Conservation (phyloP, 2,329 filamentous ascomycete genomes). For the Penicillium concentricum region DNA sequence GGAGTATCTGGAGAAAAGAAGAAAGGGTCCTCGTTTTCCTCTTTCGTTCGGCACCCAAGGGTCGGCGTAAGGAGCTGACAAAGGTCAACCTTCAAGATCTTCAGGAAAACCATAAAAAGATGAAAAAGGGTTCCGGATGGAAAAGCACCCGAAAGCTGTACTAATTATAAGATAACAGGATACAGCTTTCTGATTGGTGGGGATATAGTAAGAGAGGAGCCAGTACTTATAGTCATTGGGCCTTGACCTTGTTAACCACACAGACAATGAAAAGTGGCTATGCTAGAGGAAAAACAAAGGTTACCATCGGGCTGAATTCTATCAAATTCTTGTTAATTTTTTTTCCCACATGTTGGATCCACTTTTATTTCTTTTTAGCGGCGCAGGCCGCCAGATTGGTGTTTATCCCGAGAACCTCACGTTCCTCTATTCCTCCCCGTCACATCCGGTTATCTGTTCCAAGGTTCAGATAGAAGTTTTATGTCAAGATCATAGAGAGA, state of each 20-base stretch:
- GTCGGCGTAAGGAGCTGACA: conserved; percentile 5
- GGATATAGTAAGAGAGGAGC: conserved; percentile 2
- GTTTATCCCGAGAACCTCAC: conserved; percentile 13
- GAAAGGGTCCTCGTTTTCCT: background rate
- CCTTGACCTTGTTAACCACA: background rate
- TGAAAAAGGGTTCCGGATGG: background rate
- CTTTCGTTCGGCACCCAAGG: conserved; percentile 4
- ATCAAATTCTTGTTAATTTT: background rate
- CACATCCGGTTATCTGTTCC: background rate
- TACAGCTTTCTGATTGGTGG: conserved; percentile 5
- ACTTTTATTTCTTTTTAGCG: conserved; percentile 16
- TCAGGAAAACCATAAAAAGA: background rate
- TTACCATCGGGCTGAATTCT: background rate
- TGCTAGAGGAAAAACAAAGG: background rate
- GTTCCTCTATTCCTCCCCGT: background rate
- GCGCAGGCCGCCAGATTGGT: conserved; percentile 22
- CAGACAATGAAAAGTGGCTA: background rate
- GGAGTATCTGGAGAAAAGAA: conserved; percentile 7
- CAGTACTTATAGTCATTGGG: conserved; percentile 6
- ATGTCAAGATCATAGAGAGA: background rate
- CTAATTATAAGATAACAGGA: conserved; percentile 1
- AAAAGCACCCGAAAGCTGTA: background rate
- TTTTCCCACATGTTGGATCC: background rate
- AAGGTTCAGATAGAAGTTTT: background rate
- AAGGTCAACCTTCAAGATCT: background rate